Conservation (phyloP, 805 yeast species). For the Candida manassasensis region DNA sequence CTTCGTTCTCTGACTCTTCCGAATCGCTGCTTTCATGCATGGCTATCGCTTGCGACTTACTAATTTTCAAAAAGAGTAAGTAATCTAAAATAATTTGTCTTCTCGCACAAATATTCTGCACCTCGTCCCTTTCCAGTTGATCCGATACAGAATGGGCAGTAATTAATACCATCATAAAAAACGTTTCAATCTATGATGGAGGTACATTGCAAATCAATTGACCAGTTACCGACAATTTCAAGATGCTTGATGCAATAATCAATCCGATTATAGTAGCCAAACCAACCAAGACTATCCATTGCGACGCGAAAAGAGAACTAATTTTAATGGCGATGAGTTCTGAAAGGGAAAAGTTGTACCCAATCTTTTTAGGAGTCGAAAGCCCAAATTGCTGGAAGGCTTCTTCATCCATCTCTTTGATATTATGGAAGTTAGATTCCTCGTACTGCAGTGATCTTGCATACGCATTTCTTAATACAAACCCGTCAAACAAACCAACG, state of each 20-base stretch:
- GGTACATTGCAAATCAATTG: background rate
- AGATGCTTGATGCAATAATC: background rate
- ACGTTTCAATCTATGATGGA: background rate
- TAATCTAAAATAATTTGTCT: background rate
- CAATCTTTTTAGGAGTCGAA: background rate
- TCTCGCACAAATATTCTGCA: background rate
- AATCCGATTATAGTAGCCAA: background rate
- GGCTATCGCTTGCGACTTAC: no score
- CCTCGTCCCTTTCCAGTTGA: background rate
- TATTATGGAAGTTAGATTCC: background rate
- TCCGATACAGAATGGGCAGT: background rate
- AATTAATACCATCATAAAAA: background rate
- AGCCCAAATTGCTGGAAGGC: background rate
- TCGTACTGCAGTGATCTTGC: background rate
- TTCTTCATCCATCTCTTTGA: background rate
- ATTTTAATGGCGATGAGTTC: background rate
- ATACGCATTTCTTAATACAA: conserved; percentile 32
- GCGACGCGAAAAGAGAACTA: conserved; percentile 1
- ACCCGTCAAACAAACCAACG: conserved; percentile 41
- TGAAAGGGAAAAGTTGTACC: background rate
- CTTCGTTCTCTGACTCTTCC: no score
- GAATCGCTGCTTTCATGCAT: no score
- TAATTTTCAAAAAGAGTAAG: no score
- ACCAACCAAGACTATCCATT: background rate
- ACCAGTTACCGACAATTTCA: background rate